Evolutionary conservation across 805 yeast genomes (phyloP), one percentile per base, ranked within the genome.

Genomic region (Phaffomyces thermotolerans): DNA sequence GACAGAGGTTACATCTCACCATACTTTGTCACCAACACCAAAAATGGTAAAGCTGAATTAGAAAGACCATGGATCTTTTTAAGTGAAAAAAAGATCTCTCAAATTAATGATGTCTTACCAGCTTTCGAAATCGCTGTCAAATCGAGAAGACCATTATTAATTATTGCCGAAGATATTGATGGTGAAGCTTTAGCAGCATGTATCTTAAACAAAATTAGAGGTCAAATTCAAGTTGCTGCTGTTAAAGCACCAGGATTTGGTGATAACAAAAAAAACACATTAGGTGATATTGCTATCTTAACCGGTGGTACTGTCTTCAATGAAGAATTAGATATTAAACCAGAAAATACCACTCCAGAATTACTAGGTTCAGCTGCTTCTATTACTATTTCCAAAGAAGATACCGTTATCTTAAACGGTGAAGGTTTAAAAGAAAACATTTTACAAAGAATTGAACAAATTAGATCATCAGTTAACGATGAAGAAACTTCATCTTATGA

Each of bases 161-260:
- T 91, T 65, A 71, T 91, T 57, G 97, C 99, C 50, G 99, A 91
- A 75, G 98, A 91, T 65, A 78, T 91, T 52, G 98, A 93, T 57
- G 98, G 99, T 61, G 99, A 91, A 74, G 99, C 99, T 44, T 78
- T 93, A 52, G 98, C 98, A 58, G 98, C 98, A 51, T 91, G 98
- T 76, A 89, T 91, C 60, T 78, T 91, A 69, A 91, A 91, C 81
- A 93, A 93, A 74, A 81, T 93, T 65, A 86, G 98, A 74, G 98
- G 98, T 58, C 98, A 91, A 76, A 96, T 91, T 52, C 95, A 89
- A 71, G 98, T 93, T 50, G 86, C 91, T 65, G 95, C 95, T 58
- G 97, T 91, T 56, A 91, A 93, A 78, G 97, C 98, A 37, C 99
- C 99, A 64, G 99, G 99, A 45, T 91, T 93, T 62, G 99, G 99